Percentiles rank a stretch among this genome's conserved stretches.
Conservation (phyloP, 352 stramenopile species). For the Pythium coloratum region DNA sequence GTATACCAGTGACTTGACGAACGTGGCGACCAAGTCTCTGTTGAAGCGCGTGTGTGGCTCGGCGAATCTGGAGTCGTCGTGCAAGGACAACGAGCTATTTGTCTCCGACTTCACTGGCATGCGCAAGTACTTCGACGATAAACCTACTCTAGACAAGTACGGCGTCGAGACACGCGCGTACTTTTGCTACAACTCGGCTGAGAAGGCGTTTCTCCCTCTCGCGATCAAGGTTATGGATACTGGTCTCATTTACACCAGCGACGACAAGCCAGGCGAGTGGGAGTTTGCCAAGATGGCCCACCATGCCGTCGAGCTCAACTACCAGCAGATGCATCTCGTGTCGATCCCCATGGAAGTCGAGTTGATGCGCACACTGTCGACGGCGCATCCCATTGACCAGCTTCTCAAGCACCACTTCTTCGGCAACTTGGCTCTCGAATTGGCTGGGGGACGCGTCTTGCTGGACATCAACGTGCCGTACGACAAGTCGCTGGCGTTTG, state of each 20-base stretch:
- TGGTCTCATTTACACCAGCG: conserved; percentile 3
- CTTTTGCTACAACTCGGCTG: conserved; percentile 13
- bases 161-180: not conserved
- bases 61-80: not conserved
- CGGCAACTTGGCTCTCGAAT: conserved; percentile 37
- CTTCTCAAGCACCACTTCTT: conserved; percentile 45
- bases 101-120: conserved; percentile 8
- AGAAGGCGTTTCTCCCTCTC: conserved; percentile 3
- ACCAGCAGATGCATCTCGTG: conserved; percentile 20
- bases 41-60: conserved; percentile 6
- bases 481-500: conserved; percentile 41
- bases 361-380: conserved; percentile 34
- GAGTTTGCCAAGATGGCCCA: conserved; percentile 17
- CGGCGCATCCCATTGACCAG: conserved; percentile 34
- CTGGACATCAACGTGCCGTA: conserved; percentile 39
- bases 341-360: conserved; percentile 42
- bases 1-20: not conserved
- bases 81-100: not conserved
- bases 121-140: conserved; percentile 7
- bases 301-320: conserved; percentile 12
- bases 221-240: conserved; percentile 8
- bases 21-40: not conserved
- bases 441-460: conserved; percentile 26
- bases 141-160: conserved; percentile 1
- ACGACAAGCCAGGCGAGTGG: conserved; percentile 11